Conservation (phyloP, 2,329 filamentous ascomycete species). For the Ophiostoma populinum region DNA sequence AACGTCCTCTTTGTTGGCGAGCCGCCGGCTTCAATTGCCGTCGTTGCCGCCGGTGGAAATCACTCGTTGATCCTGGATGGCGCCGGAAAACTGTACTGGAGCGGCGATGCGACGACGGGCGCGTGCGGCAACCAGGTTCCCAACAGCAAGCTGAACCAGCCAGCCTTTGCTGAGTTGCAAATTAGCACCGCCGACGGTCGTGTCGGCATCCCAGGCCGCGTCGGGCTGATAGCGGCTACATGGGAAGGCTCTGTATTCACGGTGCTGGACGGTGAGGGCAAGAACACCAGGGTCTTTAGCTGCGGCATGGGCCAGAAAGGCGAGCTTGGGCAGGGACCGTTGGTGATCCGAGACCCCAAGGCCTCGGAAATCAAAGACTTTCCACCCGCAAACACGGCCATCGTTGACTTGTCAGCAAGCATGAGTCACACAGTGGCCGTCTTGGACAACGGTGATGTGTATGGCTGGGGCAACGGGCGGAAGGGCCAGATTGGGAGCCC, state of each 20-base stretch:
- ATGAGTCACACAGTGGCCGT: constrained; percentile 66
- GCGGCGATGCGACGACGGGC: constrained; percentile 40
- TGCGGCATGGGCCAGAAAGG: constrained; percentile 53
- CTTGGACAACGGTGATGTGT: constrained; percentile 57
- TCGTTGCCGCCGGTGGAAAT: constrained; percentile 55
- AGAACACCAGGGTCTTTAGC: constrained; percentile 35
- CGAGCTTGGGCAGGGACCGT: constrained; percentile 48
- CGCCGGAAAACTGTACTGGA: constrained; percentile 42
- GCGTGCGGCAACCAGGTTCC: constrained; percentile 31
- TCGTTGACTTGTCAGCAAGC: constrained; percentile 51
- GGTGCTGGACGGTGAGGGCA: constrained; percentile 24
- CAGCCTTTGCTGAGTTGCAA: constrained; percentile 20
- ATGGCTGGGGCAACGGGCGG: constrained; percentile 75
- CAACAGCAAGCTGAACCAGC: constrained; percentile 11
- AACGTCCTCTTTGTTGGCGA: constrained; percentile 33
- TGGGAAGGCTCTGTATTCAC: constrained; percentile 62
- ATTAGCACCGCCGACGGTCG: constrained; percentile 20
- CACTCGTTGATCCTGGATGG: constrained; percentile 61
- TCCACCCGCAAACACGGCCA: constrained; percentile 37
- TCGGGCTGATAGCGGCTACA: constrained; percentile 45
- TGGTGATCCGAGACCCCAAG: constrained; percentile 30
- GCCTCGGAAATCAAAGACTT: constrained; percentile 40
- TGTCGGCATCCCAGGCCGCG: constrained; percentile 11
- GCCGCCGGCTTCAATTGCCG: constrained; percentile 19
- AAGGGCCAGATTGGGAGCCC: constrained; percentile 66